Conservation (phyloP, 441 rosid genomes). For the Codiaeum variegatum region DNA sequence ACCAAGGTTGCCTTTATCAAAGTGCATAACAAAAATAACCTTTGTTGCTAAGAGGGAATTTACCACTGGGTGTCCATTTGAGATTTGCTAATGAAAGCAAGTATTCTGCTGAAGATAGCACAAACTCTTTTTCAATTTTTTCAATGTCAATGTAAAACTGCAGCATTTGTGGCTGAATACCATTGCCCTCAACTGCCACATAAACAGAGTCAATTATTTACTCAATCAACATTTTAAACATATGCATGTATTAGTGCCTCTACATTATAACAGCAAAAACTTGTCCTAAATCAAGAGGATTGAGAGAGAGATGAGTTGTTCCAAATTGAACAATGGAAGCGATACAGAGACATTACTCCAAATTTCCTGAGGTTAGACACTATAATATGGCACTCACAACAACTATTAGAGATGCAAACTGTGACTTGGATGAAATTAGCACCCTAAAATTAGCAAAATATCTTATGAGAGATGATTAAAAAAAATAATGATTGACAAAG, state of each 20-base stretch:
- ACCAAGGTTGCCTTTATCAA: neutral
- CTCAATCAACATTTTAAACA: slow-evolving; percentile 3
- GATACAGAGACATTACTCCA: neutral
- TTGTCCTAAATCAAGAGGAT: neutral
- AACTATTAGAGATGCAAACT: neutral
- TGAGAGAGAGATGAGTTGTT: slow-evolving; percentile 1
- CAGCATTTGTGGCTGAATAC: slow-evolving; percentile 38
- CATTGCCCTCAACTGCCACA: slow-evolving; percentile 40
- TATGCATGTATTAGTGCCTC: neutral
- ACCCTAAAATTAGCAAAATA: too few species aligned
- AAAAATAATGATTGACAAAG: neutral
- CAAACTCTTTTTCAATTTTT: slow-evolving; percentile 73
- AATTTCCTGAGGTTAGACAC: neutral
- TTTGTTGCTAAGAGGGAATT: slow-evolving; percentile 11
- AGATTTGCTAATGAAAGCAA: slow-evolving; percentile 67
- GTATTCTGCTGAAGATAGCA: slow-evolving; percentile 81
- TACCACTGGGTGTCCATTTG: slow-evolving; percentile 72
- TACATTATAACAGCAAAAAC: neutral
- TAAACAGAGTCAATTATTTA: slow-evolving; percentile 19
- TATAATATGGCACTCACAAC: neutral
- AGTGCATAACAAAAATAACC: neutral
- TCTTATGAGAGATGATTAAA: too few species aligned
- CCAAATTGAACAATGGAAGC: slow-evolving; percentile 10
- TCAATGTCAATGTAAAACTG: slow-evolving; percentile 57
- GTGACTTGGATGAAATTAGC: too few species aligned